Conservation (phyloP, 1,284 basidiomycete species). For the Papiliotrema fonsecae region DNA sequence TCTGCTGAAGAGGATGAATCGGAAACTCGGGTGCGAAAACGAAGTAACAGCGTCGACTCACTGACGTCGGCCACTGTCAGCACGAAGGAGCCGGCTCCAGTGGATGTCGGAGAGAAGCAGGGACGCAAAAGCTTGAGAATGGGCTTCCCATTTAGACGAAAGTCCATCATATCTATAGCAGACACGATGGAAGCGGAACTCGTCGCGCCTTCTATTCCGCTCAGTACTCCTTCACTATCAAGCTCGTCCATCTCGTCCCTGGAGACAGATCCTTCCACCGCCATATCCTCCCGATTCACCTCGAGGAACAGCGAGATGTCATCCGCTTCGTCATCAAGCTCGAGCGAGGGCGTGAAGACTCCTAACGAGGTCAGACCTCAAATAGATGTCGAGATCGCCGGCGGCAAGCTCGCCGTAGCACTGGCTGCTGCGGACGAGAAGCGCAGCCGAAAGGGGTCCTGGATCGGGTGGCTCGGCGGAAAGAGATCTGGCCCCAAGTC, state of each 20-base stretch:
- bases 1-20: slow-evolving; percentile 9
- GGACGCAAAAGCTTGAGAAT: slow-evolving; percentile 4
- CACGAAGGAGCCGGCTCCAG: not conserved
- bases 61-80: not conserved
- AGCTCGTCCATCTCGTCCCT: slow-evolving; percentile 1
- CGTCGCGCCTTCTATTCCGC: not conserved
- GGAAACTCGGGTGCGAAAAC: slow-evolving; percentile 1
- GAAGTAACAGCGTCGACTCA: slow-evolving; percentile 15
- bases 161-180: not conserved
- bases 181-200: not conserved
- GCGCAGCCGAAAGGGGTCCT: slow-evolving; percentile 12
- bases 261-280: slow-evolving; percentile 17
- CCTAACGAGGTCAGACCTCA: slow-evolving; percentile 18
- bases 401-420: slow-evolving; percentile 19
- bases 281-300: slow-evolving; percentile 23
- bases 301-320: slow-evolving; percentile 25
- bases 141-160: slow-evolving; percentile 11
- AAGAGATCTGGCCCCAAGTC: slow-evolving; percentile 11
- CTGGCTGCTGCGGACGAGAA: slow-evolving; percentile 19
- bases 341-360: slow-evolving; percentile 32
- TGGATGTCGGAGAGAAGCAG: not conserved
- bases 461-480: slow-evolving; percentile 25
- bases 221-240: slow-evolving; percentile 1
- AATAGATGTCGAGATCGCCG: slow-evolving; percentile 18
- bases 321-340: slow-evolving; percentile 27